Percentiles rank a stretch among this genome's conserved stretches.
These are phyloP conservation scores for Sporothrix curviconia DNA, from an alignment of 2,329 filamentous ascomycete species.

Conservation along the genomic window DNA sequence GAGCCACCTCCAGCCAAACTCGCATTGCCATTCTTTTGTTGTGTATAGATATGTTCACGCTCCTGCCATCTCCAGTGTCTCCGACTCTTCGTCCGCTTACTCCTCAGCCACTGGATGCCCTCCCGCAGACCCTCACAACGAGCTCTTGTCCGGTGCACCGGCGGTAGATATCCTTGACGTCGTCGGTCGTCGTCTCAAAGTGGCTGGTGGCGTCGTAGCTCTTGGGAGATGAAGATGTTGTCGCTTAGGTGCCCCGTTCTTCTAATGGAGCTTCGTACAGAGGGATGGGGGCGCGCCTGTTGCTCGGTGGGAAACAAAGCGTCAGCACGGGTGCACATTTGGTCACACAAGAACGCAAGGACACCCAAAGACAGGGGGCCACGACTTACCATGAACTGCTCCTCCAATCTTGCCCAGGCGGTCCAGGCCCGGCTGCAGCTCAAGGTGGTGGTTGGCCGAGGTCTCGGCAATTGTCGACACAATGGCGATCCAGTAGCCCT, in stretches of 20 bases:
- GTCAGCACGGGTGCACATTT: no score
- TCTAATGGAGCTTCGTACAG: slow-evolving; percentile 85
- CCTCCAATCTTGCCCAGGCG: slow-evolving; percentile 88
- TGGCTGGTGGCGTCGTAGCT: slow-evolving; percentile 97
- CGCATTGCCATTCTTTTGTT: neutral
- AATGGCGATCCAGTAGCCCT: slow-evolving; percentile 98
- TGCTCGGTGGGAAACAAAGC: no score
- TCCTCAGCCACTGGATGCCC: slow-evolving; percentile 67
- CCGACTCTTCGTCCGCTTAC: slow-evolving; percentile 31
- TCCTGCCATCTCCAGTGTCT: neutral
- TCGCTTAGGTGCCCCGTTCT: slow-evolving; percentile 76
- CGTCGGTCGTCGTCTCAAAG: slow-evolving; percentile 87
- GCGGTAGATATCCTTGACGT: slow-evolving; percentile 88
- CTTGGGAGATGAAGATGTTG: slow-evolving; percentile 95
- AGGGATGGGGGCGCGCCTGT: slow-evolving; percentile 73
- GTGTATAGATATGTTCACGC: neutral
- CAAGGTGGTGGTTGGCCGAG: slow-evolving; percentile 86
- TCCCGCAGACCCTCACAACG: slow-evolving; percentile 83
- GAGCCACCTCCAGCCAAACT: no score
- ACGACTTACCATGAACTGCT: slow-evolving; percentile 73
- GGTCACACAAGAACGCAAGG: no score
- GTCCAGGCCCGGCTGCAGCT: slow-evolving; percentile 87
- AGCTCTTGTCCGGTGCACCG: slow-evolving; percentile 78
- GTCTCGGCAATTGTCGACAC: slow-evolving; percentile 96
- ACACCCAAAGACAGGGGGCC: no score